Conservation (phyloP, 1,284 basidiomycete genomes). For the Microbotryum lychnidis-dioicae region DNA sequence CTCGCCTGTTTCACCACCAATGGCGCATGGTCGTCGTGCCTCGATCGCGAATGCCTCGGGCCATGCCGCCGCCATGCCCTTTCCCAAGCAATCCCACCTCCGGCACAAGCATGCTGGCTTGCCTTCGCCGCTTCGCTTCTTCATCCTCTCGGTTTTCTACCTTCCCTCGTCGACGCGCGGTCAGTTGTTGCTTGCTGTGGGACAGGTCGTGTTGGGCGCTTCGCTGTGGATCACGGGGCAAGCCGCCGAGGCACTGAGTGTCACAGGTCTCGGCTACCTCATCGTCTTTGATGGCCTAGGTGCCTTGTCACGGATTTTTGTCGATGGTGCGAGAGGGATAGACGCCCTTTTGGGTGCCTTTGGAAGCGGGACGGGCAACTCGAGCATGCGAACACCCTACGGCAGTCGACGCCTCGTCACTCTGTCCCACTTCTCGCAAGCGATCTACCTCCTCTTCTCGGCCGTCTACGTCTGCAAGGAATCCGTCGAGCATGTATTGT, state of each 20-base stretch:
- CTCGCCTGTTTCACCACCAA: background rate
- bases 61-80: slow-evolving; percentile 15
- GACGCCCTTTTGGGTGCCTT: slow-evolving; percentile 25
- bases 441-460: slow-evolving; percentile 80
- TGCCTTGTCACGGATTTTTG: slow-evolving; percentile 52
- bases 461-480: slow-evolving; percentile 91
- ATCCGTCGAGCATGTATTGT: slow-evolving; percentile 70
- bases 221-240: slow-evolving; percentile 85
- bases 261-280: slow-evolving; percentile 89
- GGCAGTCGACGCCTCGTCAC: slow-evolving; percentile 67
- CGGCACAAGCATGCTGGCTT: slow-evolving; percentile 27
- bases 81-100: slow-evolving; percentile 16
- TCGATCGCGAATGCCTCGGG: background rate
- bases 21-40: background rate
- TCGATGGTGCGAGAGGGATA: slow-evolving; percentile 42
- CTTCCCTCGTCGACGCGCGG: slow-evolving; percentile 41
- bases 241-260: slow-evolving; percentile 71
- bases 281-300: slow-evolving; percentile 76
- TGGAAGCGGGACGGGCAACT: slow-evolving; percentile 12
- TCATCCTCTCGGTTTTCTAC: slow-evolving; percentile 31
- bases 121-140: slow-evolving; percentile 32
- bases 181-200: slow-evolving; percentile 41
- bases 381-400: slow-evolving; percentile 49
- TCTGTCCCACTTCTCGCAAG: slow-evolving; percentile 74
- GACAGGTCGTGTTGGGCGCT: slow-evolving; percentile 48